These are phyloP conservation scores for Globisporangium carolinianum DNA, from an alignment of 352 stramenopile genomes.

Conservation along the genomic window DNA sequence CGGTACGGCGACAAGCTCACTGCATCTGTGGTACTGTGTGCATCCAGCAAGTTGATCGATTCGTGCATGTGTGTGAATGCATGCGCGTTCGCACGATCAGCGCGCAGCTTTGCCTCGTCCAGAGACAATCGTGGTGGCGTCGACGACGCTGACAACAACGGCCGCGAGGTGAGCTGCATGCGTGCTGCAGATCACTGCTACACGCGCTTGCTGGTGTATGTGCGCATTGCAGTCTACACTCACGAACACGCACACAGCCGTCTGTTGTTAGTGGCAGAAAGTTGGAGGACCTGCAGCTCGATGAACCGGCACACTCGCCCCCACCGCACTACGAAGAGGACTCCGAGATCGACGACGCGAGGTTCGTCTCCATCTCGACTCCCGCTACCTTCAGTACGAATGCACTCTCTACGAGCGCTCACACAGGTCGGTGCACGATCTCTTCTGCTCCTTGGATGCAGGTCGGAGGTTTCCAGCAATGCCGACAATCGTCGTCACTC, in stretches of 20 bases:
- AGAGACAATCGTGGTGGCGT: conserved; percentile 8
- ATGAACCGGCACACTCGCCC: conserved; percentile 29
- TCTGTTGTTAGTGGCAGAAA: conserved; percentile 10
- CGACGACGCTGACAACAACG: conserved; percentile 16
- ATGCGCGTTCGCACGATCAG: background rate
- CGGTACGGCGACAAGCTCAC: background rate
- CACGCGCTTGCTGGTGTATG: background rate
- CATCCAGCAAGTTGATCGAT: background rate
- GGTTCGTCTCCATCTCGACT: conserved; percentile 8
- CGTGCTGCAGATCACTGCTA: background rate
- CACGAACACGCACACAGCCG: background rate
- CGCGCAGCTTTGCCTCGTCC: conserved; percentile 6
- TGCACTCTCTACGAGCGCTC: too few relatives aligned
- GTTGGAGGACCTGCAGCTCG: conserved; percentile 28
- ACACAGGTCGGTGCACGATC: background rate
- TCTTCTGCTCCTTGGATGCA: background rate
- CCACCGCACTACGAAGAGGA: conserved; percentile 31
- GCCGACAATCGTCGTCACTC: conserved; percentile 9
- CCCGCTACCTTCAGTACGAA: background rate
- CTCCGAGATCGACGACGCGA: conserved; percentile 13
- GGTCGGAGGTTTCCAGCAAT: conserved; percentile 6
- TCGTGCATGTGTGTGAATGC: background rate
- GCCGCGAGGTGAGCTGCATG: conserved; percentile 3
- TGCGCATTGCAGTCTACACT: too few relatives aligned
- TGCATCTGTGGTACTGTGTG: background rate